phyloP scores from a whole-genome alignment of 1,139 yeast genomes.

The Entelexis sorbosivorans region DNA sequence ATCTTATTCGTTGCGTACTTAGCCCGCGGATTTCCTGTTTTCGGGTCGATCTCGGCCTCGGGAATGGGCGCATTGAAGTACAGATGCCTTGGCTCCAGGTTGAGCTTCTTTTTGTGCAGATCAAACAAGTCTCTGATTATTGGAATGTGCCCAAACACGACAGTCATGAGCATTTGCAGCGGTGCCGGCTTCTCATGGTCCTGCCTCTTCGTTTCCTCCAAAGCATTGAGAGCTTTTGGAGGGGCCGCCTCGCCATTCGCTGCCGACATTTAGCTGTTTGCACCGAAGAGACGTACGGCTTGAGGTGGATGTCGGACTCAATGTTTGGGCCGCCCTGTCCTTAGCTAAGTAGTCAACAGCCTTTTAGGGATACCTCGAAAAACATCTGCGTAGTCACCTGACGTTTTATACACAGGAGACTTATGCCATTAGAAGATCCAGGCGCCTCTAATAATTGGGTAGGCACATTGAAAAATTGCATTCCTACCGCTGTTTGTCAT shows the following conservation, averaged over 20 bases:
- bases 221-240: slow-evolving; percentile 16
- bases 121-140: slow-evolving; percentile 19
- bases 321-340: not conserved
- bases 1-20: slow-evolving; percentile 72
- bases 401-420: too few species aligned
- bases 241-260: slow-evolving; percentile 5
- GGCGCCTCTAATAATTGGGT: too few species aligned
- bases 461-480: too few species aligned
- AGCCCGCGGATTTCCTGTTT: slow-evolving; percentile 35
- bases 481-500: too few species aligned
- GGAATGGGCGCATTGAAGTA: slow-evolving; percentile 49
- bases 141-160: slow-evolving; percentile 19
- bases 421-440: too few species aligned
- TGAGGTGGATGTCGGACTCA: too few species aligned
- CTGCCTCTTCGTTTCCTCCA: slow-evolving; percentile 19
- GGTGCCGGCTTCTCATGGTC: slow-evolving; percentile 4
- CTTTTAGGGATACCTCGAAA: too few species aligned
- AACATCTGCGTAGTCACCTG: not conserved
- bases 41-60: slow-evolving; percentile 32
- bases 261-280: not conserved
- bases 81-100: slow-evolving; percentile 36
- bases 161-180: slow-evolving; percentile 5
- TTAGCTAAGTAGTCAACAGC: not conserved
- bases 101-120: slow-evolving; percentile 14
- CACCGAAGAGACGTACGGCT: not conserved